A percentile compares a stretch with the other conserved stretches of the same genome.
Evolutionary conservation across 495 filamentous ascomycete genomes (phyloP).

Genomic region (Astrothelium subdiscretum): DNA sequence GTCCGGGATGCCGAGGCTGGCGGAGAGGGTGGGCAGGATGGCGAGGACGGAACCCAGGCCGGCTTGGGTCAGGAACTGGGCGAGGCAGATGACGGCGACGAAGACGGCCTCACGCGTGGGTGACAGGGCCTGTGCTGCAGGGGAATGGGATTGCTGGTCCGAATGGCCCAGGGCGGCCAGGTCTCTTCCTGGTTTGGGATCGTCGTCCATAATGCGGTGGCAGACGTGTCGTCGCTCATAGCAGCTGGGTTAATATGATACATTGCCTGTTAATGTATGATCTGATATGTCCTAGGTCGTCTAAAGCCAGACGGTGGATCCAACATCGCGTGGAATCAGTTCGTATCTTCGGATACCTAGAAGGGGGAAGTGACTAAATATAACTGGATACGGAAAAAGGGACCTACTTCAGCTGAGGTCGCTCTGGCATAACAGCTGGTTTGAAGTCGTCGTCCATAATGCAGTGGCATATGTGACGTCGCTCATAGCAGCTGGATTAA

Average conservation of each 20-base stretch:
- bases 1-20: neutral
- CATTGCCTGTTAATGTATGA: neutral
- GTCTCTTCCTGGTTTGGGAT: neutral
- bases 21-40: conserved; percentile 1
- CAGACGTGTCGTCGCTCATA: neutral
- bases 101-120: conserved; percentile 7
- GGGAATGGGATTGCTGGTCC: neutral
- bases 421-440: neutral
- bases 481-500: neutral
- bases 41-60: neutral
- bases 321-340: neutral
- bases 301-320: neutral
- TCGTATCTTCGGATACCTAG: neutral
- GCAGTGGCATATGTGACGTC: neutral
- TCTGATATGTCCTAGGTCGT: neutral
- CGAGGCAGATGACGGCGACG: conserved; percentile 10
- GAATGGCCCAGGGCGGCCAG: neutral
- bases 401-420: neutral
- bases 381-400: neutral
- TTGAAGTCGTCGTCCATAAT: neutral
- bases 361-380: neutral
- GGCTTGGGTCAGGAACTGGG: conserved; percentile 12
- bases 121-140: neutral
- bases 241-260: neutral
- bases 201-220: neutral